Evolutionary conservation across 352 stramenopile species (phyloP), one percentile per base, ranked within the genome.

Genomic region (Plasmopara viticola): DNA sequence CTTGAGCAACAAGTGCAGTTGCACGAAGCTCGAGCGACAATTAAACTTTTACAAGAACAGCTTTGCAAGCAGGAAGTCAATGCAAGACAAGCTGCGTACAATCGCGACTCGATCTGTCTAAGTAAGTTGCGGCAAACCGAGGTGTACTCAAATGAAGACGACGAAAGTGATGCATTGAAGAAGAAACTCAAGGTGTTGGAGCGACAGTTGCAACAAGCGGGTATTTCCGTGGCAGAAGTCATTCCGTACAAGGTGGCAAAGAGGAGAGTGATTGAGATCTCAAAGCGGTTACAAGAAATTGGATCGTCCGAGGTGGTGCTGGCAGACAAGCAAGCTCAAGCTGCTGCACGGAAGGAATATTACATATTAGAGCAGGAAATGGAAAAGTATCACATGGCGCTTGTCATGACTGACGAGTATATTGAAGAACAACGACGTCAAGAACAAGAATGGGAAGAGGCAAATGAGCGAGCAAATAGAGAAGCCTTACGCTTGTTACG

Each of bases 321-420:
- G 15, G 48, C 71, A 9, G 66, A 83, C 44, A 82, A 82, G 43
- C 44, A 52, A 4, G 67, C 60, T 14, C 66, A 82, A 45, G 56
- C 51, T 33, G 70, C 72, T 17, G 65, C 86, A 1, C 72, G 83
- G 0, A 83, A 90, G 17, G 85, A 96, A 56, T 94, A 94, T 50
- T 95, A 87, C 48, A 67, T 79, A 44, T 70, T 96, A 0, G 86
- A 96, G 62, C 84, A 94, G 54, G 76, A 95, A 30, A 95, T 96
- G 84, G 84, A 96, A 56, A 85, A 87, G 45, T 96, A 91, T 53
- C 87, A 91, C 66, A 92, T 76, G 45, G 88, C 88, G 40, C 69
- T 97, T n/a, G 64, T 94, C 15, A 75, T 94, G 60, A 86, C 81
- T 7, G 88, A 97, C 52, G 88, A 97, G 61, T 95, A 96, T 56